phyloP scores from a whole-genome alignment of 352 stramenopile species.

The Globisporangium echinulatum region DNA sequence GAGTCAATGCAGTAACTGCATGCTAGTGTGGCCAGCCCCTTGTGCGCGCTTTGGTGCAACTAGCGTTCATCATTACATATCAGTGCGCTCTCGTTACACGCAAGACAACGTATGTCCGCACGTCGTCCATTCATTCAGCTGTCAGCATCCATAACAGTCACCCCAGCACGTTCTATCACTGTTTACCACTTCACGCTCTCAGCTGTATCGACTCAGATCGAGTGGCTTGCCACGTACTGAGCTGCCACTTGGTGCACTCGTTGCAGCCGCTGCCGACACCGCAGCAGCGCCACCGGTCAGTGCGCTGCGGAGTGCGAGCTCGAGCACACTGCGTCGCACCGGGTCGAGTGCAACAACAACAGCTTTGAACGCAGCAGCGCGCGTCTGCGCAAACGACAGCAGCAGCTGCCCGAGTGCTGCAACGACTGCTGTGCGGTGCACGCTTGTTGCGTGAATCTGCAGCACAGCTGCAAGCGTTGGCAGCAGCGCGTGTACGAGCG shows the following conservation, averaged over 20 bases:
- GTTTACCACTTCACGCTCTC: not conserved
- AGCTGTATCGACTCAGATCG: constrained; percentile 41
- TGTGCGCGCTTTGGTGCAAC: too few relatives aligned
- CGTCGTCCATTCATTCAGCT: not conserved
- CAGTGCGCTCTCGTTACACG: too few relatives aligned
- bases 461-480: constrained; percentile 42
- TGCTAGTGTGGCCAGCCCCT: too few relatives aligned
- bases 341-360: constrained; percentile 36
- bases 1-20: not conserved
- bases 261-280: not conserved
- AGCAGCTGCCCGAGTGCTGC: constrained; percentile 31
- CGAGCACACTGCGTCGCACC: constrained; percentile 25
- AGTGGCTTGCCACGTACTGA: constrained; percentile 19
- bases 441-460: constrained; percentile 16
- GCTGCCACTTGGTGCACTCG: not conserved
- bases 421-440: constrained; percentile 3
- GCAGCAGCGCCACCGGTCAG: constrained; percentile 19
- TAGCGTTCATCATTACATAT: too few relatives aligned
- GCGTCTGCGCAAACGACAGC: constrained; percentile 46
- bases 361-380: constrained; percentile 45
- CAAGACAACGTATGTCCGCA: too few relatives aligned
- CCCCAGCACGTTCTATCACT: not conserved
- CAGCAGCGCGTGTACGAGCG: constrained; percentile 57
- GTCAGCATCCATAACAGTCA: not conserved
- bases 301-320: constrained; percentile 36